phyloP scores from a whole-genome alignment of 805 yeast genomes.

The Yamadazyma paraphyllophila region DNA sequence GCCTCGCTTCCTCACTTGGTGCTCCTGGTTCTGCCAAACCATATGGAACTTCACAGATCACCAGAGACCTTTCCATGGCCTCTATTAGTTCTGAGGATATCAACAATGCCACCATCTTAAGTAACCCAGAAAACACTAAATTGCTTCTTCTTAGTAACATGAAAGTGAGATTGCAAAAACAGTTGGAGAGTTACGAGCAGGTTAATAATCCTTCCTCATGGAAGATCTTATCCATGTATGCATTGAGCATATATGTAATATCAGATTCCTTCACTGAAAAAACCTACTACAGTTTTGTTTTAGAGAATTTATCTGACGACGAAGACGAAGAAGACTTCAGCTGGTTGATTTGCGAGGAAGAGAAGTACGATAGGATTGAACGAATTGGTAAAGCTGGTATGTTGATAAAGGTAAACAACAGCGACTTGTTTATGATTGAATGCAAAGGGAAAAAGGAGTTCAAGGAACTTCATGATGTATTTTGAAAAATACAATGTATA shows the following conservation, averaged over 20 bases:
- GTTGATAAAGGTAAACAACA: conserved; percentile 29
- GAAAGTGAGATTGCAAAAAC: conserved; percentile 39
- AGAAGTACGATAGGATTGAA: conserved; percentile 27
- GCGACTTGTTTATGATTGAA: conserved; percentile 40
- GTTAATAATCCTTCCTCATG: conserved; percentile 40
- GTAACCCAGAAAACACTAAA: conserved; percentile 24
- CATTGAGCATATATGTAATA: conserved; percentile 28
- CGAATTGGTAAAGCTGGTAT: conserved; percentile 45
- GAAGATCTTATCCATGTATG: conserved; percentile 41
- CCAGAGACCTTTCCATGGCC: conserved; percentile 18
- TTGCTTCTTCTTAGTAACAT: conserved; percentile 26
- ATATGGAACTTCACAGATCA: conserved; percentile 5
- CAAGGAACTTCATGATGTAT: conserved; percentile 18
- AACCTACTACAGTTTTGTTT: conserved; percentile 28
- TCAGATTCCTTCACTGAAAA: conserved; percentile 24
- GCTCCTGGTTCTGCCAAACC: neutral
- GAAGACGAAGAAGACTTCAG: conserved; percentile 15
- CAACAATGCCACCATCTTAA: conserved; percentile 18
- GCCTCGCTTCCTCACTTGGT: conserved; percentile 15
- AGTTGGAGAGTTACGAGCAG: conserved; percentile 26
- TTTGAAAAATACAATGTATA: conserved; percentile 7
- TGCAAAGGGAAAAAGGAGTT: conserved; percentile 44
- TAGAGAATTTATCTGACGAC: conserved; percentile 18
- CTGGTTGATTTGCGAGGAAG: conserved; percentile 35
- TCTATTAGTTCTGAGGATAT: conserved; percentile 22